Evolutionary conservation across 129 eudicot genomes (phyloP), one percentile per base, ranked within the genome.

Genomic region (Flaveria sonorensis): DNA sequence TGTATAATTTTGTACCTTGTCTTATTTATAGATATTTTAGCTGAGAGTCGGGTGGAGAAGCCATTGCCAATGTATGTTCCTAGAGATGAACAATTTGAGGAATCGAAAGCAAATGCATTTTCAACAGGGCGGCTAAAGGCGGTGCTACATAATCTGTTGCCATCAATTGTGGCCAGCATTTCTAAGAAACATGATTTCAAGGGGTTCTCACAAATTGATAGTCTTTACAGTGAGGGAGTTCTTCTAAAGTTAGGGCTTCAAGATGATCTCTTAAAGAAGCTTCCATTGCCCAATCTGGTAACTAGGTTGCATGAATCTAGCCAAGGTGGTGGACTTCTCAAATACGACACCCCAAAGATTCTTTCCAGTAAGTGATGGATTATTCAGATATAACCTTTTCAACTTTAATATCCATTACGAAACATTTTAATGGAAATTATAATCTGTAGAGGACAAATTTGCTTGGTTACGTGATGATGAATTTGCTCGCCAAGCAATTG

Each of bases 381-480:
- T 43, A n/a, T 12, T 15, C 26, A 18, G 36, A 55, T 62, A 50
- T n/a, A 7, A 12, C 15, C 2, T 20, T 5, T 0, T 61, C 7
- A 53, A 28, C 63, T 19, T 43, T 13, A 18, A 23, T 67, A 48
- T 28, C 62, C 64, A 21, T 15, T 19, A 19, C 7, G 42, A 14
- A 60, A 9, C 16, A 60, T 20, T n/a, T 64, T 70, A 63, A 77
- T 47, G 21, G 46, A 74, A 20, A 4, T 76, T 36, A 39, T 47
- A 12, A 28, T 77, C 5, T 74, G 59, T 86, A 94, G 98, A 85
- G 96, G 99, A 95, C 82, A 92, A 81, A 73, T 85, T 85, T 55
- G 96, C 97, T 24, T 95, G 99, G 97, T 48, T 95, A 71, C 74
- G 99, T 47, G 99, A 95, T 52, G 99, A 95, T 64, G 99, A 95